Percentiles rank a stretch among this genome's conserved stretches.
phyloP scores from a whole-genome alignment of 2,329 filamentous ascomycete species.

The Metarhizium guizhouense region DNA sequence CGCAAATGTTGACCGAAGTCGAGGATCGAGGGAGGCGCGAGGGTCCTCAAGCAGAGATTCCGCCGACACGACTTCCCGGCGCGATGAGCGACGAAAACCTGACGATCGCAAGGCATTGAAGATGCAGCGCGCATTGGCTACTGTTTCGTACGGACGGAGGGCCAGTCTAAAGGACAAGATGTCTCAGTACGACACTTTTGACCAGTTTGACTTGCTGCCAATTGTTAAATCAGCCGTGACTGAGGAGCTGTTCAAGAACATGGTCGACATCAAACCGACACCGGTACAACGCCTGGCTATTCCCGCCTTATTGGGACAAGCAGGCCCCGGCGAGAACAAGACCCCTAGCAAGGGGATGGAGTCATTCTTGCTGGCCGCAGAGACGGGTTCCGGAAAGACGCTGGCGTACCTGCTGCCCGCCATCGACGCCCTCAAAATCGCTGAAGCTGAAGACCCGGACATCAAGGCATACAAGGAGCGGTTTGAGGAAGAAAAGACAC shows the following conservation, averaged over 20 bases:
- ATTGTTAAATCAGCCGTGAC: slow-evolving; percentile 60
- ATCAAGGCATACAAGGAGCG: slow-evolving; percentile 49
- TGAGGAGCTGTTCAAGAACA: slow-evolving; percentile 63
- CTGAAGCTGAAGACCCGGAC: slow-evolving; percentile 52
- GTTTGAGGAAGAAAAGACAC: slow-evolving; percentile 45
- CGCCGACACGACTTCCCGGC: slow-evolving; percentile 14
- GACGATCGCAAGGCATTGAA: slow-evolving; percentile 67
- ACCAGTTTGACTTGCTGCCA: slow-evolving; percentile 69
- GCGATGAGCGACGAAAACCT: slow-evolving; percentile 25
- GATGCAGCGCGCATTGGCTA: slow-evolving; percentile 77
- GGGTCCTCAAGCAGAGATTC: slow-evolving; percentile 10
- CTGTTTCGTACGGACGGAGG: slow-evolving; percentile 65
- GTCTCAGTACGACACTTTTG: slow-evolving; percentile 66
- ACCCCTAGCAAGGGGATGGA: slow-evolving; percentile 29
- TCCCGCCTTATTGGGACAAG: slow-evolving; percentile 62
- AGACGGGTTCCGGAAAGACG: slow-evolving; percentile 96
- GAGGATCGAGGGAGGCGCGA: slow-evolving; percentile 11
- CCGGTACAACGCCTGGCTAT: slow-evolving; percentile 87
- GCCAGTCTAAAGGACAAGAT: slow-evolving; percentile 44
- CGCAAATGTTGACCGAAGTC: slow-evolving; percentile 27
- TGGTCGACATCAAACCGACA: slow-evolving; percentile 72
- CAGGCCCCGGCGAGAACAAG: slow-evolving; percentile 19
- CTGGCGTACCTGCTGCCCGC: slow-evolving; percentile 82
- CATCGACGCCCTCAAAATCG: slow-evolving; percentile 75
- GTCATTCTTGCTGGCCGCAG: slow-evolving; percentile 75